Conservation (phyloP, 2,329 filamentous ascomycete species). For the Paracorniculantispora psalliotae region DNA sequence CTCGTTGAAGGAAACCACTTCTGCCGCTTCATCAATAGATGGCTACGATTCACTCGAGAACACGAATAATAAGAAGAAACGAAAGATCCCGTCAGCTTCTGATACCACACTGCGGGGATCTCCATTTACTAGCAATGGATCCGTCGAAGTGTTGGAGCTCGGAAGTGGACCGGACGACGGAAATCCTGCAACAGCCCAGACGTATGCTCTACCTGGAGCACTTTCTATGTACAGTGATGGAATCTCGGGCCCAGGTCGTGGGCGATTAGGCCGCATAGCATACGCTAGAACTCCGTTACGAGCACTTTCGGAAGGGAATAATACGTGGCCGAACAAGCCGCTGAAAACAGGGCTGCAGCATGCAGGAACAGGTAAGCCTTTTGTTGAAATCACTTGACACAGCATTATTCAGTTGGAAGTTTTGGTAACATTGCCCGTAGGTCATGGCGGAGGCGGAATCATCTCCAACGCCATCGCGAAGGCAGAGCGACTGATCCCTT, state of each 20-base stretch:
- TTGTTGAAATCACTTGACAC: not conserved
- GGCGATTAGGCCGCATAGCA: constrained; percentile 67
- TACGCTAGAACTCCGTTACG: constrained; percentile 59
- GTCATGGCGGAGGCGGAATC: constrained; percentile 61
- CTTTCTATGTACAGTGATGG: constrained; percentile 50
- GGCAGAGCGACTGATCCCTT: constrained; percentile 64
- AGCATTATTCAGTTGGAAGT: too few relatives aligned
- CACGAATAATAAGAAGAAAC: constrained; percentile 98
- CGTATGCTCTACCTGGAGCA: constrained; percentile 39
- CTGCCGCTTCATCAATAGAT: constrained; percentile 68
- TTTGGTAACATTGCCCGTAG: constrained; percentile 15
- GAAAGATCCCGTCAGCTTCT: constrained; percentile 90
- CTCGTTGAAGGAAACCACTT: constrained; percentile 37
- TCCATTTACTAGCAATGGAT: constrained; percentile 18
- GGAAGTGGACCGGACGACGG: constrained; percentile 22
- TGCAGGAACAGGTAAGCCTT: not conserved
- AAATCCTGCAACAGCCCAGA: constrained; percentile 18
- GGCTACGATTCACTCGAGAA: constrained; percentile 98
- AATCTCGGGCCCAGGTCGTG: constrained; percentile 79
- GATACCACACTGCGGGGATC: constrained; percentile 47
- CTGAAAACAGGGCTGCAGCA: constrained; percentile 33
- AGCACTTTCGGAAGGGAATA: constrained; percentile 54
- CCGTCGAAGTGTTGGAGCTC: not conserved
- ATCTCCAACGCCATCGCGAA: constrained; percentile 91
- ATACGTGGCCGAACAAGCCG: constrained; percentile 48